Conservation (phyloP, 139 green algal species). For the Spirogloea muscicola region DNA sequence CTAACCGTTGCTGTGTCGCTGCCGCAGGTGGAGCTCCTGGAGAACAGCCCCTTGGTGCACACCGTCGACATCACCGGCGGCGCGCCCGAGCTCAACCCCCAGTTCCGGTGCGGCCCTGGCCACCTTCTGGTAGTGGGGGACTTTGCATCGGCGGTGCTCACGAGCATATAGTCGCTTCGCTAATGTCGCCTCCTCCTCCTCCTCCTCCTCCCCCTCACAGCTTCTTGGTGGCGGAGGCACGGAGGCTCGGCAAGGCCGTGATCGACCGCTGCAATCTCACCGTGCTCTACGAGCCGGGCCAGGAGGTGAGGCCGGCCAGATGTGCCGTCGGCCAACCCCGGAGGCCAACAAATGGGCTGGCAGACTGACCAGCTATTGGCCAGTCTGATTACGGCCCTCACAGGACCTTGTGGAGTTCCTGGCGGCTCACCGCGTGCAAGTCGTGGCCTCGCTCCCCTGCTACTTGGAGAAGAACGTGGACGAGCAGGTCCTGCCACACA, state of each 20-base stretch:
- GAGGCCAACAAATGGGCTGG: no score
- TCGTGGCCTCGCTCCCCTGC: slow-evolving; percentile 81
- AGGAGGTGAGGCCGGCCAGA: no score
- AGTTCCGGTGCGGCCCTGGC: slow-evolving; percentile 76
- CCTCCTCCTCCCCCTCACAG: neutral
- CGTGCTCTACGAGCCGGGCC: slow-evolving; percentile 87
- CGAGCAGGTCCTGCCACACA: neutral
- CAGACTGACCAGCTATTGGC: no score
- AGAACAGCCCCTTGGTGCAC: slow-evolving; percentile 44
- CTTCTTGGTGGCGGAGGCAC: slow-evolving; percentile 74
- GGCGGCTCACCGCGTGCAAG: slow-evolving; percentile 70
- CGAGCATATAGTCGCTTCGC: no score
- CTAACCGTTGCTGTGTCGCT: no score
- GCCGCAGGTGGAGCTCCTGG: slow-evolving; percentile 66
- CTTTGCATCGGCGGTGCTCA: no score
- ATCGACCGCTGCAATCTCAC: slow-evolving; percentile 99
- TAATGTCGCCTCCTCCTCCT: neutral
- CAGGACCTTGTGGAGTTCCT: slow-evolving; percentile 86
- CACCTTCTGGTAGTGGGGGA: neutral
- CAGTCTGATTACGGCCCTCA: no score
- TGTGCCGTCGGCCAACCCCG: no score
- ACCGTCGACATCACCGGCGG: slow-evolving; percentile 92
- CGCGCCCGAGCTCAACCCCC: slow-evolving; percentile 79
- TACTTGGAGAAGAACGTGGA: neutral
- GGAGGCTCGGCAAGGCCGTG: slow-evolving; percentile 70